phyloP scores from a whole-genome alignment of 805 yeast genomes.

The Helenozyma rhizophorensis region DNA sequence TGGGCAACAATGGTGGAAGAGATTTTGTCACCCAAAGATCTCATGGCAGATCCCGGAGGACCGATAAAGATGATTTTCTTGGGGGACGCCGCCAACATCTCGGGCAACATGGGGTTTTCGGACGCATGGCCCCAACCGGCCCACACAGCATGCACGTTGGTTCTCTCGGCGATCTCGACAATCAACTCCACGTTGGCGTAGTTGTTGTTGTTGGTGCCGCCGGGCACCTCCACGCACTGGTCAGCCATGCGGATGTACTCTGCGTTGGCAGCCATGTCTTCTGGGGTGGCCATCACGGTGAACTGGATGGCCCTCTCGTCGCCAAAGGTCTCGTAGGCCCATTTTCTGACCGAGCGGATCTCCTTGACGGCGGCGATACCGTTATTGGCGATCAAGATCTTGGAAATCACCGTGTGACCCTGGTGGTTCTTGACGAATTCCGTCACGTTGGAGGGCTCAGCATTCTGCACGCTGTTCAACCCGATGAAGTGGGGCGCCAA shows the following conservation, averaged over 20 bases:
- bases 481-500: constrained; percentile 80
- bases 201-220: constrained; percentile 98
- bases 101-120: constrained; percentile 96
- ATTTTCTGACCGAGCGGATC: constrained; percentile 93
- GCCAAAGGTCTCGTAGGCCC: constrained; percentile 99
- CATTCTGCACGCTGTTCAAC: constrained; percentile 67
- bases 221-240: constrained; percentile 96
- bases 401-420: constrained; percentile 93
- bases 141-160: constrained; percentile 98
- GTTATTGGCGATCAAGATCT: constrained; percentile 90
- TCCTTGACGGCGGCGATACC: constrained; percentile 99
- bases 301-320: constrained; percentile 90
- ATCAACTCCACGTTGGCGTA: constrained; percentile 97
- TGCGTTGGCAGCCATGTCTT: constrained; percentile 93
- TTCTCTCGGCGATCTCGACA: constrained; percentile 95
- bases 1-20: constrained; percentile 98
- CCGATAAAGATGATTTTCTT: constrained; percentile 91
- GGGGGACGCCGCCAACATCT: constrained; percentile 87
- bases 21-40: constrained; percentile 98
- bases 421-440: constrained; percentile 81
- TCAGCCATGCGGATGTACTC: constrained; percentile 99
- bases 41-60: constrained; percentile 99
- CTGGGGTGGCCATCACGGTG: constrained; percentile 99
- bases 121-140: constrained; percentile 99
- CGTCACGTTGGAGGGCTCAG: constrained; percentile 73